Evolutionary conservation across 2,329 filamentous ascomycete genomes (phyloP), one percentile per base, ranked within the genome.

Genomic region (Aspergillus brasiliensis): DNA sequence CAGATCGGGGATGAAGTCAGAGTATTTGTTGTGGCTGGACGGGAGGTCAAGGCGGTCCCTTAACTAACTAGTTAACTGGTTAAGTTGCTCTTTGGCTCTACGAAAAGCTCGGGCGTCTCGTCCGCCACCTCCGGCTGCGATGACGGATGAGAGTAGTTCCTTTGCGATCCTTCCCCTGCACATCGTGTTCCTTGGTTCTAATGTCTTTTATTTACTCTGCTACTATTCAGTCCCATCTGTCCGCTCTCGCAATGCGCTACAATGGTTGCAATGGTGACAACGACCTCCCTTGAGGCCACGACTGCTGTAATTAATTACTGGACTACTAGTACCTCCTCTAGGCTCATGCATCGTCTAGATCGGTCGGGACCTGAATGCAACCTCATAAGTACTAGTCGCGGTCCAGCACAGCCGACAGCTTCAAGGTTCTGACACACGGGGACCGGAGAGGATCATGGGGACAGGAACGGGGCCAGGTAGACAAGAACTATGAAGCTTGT

Each of bases 1-100:
- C 46, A 49, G 46, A 49, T 49, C 46, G 25, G 46, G 5, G 23
- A 63, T 65, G 63, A 61, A 60, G 60, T 67, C 53, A 61, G 49
- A 28, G 37, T 17, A 19, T 51, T 47, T 28, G 46, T 37, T 42
- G 53, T 51, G 59, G 40, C 46, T 57, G 56, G 55, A 38, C 34
- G 49, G 38, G 52, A 52, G 47, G 59, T 52, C 60, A 55, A 52
- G 47, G 59, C 58, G 27, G 19, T n/a, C 15, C 23, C 25, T 8
- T 13, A n/a, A 27, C n/a, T n/a, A n/a, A n/a, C n/a, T n/a, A n/a
- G n/a, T n/a, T n/a, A n/a, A n/a, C n/a, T n/a, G n/a, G 10, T 25
- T 48, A 27, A n/a, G 46, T 11, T 28, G n/a, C 34, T 25, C 13
- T 13, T 17, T 15, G 31, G 31, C 11, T 34, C 25, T 25, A 25